Evolutionary conservation across 2,329 filamentous ascomycete species (phyloP), one percentile per base, ranked within the genome.

Genomic region (Diaporthe velutina): DNA sequence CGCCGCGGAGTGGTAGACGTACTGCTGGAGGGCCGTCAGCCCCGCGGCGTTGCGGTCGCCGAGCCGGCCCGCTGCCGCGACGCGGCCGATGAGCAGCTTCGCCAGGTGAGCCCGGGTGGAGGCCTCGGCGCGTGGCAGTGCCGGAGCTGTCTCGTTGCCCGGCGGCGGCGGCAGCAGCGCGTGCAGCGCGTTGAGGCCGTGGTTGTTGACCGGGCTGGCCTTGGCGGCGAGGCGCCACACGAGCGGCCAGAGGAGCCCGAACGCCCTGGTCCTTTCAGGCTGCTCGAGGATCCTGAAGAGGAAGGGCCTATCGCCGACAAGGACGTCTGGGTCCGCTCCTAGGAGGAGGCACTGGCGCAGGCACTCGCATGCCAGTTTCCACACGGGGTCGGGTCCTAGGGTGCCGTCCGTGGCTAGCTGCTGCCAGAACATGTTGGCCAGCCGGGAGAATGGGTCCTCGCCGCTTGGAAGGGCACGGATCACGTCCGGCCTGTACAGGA

Each of bases 1-100:
- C 25, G 40, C 6, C 38, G 50, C 45, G 50, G 35, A 25, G 67
- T n/a, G 35, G 33, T 67, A 55, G 52, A 48, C 67, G 50, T 60
- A 68, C n/a, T 50, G 38, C 58, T 76, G 55, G 30, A 76, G 58
- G 15, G 58, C 66, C 25, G 67, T 76, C 33, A 42, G 52, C 25
- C 54, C 52, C 48, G 8, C 19, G n/a, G 57, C 66, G 25, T 35
- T 42, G 73, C 74, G 72, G 50, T 61, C 60, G 35, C 67, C 38
- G 12, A 76, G 57, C 17, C 48, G 25, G 15, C 74, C 74, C 10
- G 28, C 25, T 25, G 3, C 48, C 19, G 72, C 58, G 50, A 71
- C 61, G 8, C 52, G 73, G 25, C 25, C 22, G 67, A 73, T 38
- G 30, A 74, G 45, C 13, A n/a, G 28, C n/a, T 38, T 52, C 12